Percentiles rank a stretch among this genome's conserved stretches.
These are phyloP conservation scores for Candida tibetensis DNA, from an alignment of 805 yeast genomes.

Conservation along the genomic window DNA sequence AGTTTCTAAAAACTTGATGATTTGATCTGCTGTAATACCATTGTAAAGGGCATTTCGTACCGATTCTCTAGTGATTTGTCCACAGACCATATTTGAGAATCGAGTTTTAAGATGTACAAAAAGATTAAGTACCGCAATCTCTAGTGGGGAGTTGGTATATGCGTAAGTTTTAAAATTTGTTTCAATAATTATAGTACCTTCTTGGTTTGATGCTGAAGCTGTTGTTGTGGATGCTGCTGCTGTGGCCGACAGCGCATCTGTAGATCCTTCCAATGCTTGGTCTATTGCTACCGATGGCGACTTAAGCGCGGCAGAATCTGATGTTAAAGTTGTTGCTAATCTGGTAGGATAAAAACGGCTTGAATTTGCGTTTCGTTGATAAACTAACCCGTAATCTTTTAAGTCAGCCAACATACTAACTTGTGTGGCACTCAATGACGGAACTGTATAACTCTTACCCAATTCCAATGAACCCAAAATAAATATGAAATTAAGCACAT, in stretches of 20 bases:
- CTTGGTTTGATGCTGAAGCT: conserved; percentile 16
- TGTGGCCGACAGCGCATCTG: conserved; percentile 12
- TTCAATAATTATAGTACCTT: conserved; percentile 82
- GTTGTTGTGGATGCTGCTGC: conserved; percentile 10
- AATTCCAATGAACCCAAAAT: conserved; percentile 89
- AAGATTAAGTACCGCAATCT: conserved; percentile 85
- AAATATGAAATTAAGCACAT: conserved; percentile 88
- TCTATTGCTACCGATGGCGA: conserved; percentile 76
- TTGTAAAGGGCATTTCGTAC: conserved; percentile 76
- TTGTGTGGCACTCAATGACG: conserved; percentile 76
- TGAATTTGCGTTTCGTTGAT: conserved; percentile 52
- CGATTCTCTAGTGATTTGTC: conserved; percentile 89
- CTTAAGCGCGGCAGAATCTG: conserved; percentile 70
- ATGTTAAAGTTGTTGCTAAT: conserved; percentile 83
- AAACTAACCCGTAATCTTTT: conserved; percentile 87
- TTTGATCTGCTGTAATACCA: conserved; percentile 95
- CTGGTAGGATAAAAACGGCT: conserved; percentile 84
- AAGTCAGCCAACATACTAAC: conserved; percentile 82
- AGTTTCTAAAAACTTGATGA: conserved; percentile 79
- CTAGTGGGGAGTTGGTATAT: conserved; percentile 90
- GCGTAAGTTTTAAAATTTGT: conserved; percentile 93
- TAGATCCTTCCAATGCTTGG: conserved; percentile 48
- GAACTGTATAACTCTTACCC: conserved; percentile 78
- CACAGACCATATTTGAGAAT: conserved; percentile 89
- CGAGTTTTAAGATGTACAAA: conserved; percentile 84